Conservation (phyloP, 2,329 filamentous ascomycete genomes). For the Ophiostoma sp. region DNA sequence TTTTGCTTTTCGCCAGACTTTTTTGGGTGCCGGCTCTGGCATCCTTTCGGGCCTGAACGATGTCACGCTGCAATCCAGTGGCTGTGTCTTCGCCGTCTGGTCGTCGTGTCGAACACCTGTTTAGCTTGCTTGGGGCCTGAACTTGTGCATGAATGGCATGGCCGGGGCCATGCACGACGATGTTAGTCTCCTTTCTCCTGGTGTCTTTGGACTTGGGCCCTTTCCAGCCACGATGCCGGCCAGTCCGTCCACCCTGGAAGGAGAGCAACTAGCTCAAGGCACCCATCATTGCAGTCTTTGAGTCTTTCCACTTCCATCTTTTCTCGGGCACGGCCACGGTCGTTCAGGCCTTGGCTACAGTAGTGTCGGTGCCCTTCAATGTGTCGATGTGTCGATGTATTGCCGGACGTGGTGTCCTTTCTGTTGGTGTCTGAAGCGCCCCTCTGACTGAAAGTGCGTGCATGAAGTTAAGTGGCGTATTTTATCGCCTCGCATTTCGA, state of each 20-base stretch:
- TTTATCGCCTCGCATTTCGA: not conserved
- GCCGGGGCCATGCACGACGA: not conserved
- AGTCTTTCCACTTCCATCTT: not conserved
- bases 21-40: not conserved
- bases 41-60: not conserved
- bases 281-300: not conserved
- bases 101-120: not conserved
- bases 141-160: not conserved
- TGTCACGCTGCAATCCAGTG: conserved; percentile 7
- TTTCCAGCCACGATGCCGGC: conserved; percentile 8
- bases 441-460: not conserved
- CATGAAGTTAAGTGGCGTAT: not conserved
- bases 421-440: not conserved
- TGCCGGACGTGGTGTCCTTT: not conserved
- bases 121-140: not conserved
- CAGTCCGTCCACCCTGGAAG: not conserved
- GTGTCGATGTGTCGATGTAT: not conserved
- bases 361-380: not conserved
- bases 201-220: too few species aligned
- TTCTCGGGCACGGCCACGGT: not conserved
- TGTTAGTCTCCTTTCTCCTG: not conserved
- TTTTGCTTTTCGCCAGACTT: too few species aligned
- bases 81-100: not conserved
- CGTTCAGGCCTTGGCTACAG: not conserved
- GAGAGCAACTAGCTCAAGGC: not conserved